Evolutionary conservation across 2,329 filamentous ascomycete genomes (phyloP).

Genomic region (Diaporthe longicolla): DNA sequence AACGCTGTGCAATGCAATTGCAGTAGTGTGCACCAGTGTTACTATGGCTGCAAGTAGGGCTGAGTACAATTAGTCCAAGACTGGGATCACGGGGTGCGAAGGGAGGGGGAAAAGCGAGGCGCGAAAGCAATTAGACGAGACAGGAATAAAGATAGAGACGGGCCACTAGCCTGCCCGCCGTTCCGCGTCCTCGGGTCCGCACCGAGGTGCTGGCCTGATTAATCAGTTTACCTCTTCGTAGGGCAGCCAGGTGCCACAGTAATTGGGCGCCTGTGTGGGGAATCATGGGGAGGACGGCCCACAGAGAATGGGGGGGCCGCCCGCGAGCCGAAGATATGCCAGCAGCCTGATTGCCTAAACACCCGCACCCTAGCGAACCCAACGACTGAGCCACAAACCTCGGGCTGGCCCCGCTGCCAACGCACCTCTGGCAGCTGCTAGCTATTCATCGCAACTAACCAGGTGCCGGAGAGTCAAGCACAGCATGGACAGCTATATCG

Average conservation of each 20-base stretch:
- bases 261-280: conserved; percentile 10
- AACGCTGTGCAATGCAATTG: background rate
- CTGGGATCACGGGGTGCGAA: conserved; percentile 1
- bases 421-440: background rate
- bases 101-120: background rate
- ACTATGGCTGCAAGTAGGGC: conserved; percentile 25
- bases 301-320: background rate
- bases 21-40: background rate
- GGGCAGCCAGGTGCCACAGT: background rate
- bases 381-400: conserved; percentile 28
- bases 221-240: too few relatives aligned
- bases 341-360: background rate
- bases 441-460: too few relatives aligned
- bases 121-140: background rate
- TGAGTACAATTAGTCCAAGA: conserved; percentile 3
- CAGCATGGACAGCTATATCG: background rate
- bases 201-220: conserved; percentile 24
- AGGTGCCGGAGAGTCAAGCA: background rate
- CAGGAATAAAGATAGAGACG: background rate
- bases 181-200: conserved; percentile 33
- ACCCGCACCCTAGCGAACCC: background rate
- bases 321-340: conserved; percentile 25
- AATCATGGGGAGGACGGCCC: background rate
- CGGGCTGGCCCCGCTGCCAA: conserved; percentile 19
- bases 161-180: conserved; percentile 16